Conservation (phyloP, 495 filamentous ascomycete species). For the Trichoderma gamsii region DNA sequence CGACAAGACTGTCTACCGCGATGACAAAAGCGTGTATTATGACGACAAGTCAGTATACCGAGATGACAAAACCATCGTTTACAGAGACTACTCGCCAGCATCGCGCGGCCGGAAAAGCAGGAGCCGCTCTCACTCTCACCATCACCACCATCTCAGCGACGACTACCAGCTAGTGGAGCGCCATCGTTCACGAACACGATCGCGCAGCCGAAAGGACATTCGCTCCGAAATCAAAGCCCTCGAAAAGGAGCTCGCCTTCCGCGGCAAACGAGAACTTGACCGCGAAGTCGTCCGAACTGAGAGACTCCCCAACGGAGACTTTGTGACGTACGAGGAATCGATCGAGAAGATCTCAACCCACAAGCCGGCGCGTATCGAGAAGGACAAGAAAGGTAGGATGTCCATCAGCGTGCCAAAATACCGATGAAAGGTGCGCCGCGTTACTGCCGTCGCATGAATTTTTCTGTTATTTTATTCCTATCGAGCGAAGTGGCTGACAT, state of each 20-base stretch:
- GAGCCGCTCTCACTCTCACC: slow-evolving; percentile 24
- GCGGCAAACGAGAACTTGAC: slow-evolving; percentile 22
- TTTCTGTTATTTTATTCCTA: slow-evolving; percentile 4
- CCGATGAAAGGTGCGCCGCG: slow-evolving; percentile 39
- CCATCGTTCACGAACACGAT: slow-evolving; percentile 22
- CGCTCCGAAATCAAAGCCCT: slow-evolving; percentile 36
- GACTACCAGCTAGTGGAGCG: slow-evolving; percentile 26
- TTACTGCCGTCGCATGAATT: slow-evolving; percentile 20
- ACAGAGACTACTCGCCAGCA: slow-evolving; percentile 27
- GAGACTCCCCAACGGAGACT: slow-evolving; percentile 43
- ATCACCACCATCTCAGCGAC: slow-evolving; percentile 3
- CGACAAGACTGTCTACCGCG: slow-evolving; percentile 32
- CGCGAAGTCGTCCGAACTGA: slow-evolving; percentile 43
- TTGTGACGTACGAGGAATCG: slow-evolving; percentile 50
- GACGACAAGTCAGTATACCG: slow-evolving; percentile 30
- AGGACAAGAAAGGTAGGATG: slow-evolving; percentile 84
- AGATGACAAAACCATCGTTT: slow-evolving; percentile 20
- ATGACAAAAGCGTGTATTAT: slow-evolving; percentile 15
- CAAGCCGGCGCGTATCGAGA: slow-evolving; percentile 61
- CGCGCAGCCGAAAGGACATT: slow-evolving; percentile 26
- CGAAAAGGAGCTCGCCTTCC: slow-evolving; percentile 18
- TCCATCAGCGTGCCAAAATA: slow-evolving; percentile 56
- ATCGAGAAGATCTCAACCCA: slow-evolving; percentile 48
- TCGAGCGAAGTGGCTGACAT: not conserved
- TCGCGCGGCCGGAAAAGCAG: slow-evolving; percentile 27